These are phyloP conservation scores for Bothia castanella DNA, from an alignment of 1,284 basidiomycete species.

Conservation along the genomic window DNA sequence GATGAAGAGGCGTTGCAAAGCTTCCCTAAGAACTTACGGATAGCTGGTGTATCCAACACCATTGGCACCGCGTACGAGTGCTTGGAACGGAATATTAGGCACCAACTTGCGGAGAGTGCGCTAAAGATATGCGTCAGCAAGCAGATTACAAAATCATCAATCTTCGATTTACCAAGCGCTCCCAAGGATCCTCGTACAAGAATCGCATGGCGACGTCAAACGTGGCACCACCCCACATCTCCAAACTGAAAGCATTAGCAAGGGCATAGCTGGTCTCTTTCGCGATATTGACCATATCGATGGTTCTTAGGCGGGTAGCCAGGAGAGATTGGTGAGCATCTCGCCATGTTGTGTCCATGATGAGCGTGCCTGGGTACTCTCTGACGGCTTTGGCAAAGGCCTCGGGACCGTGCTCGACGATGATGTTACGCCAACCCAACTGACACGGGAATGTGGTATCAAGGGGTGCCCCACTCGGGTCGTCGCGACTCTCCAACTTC, in stretches of 20 bases:
- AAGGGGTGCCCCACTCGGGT: slow-evolving; percentile 69
- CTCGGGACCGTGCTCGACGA: slow-evolving; percentile 96
- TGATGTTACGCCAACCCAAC: slow-evolving; percentile 97
- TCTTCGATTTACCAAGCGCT: slow-evolving; percentile 69
- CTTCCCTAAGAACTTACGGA: slow-evolving; percentile 60
- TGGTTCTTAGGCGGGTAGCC: slow-evolving; percentile 93
- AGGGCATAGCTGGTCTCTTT: slow-evolving; percentile 96
- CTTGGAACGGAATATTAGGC: slow-evolving; percentile 98
- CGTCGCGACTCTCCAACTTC: slow-evolving; percentile 73
- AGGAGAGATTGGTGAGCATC: slow-evolving; percentile 98
- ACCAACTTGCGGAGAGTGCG: slow-evolving; percentile 93
- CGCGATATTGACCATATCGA: slow-evolving; percentile 98
- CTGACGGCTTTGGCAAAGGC: slow-evolving; percentile 98
- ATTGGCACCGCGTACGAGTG: slow-evolving; percentile 97
- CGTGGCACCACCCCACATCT: slow-evolving; percentile 99
- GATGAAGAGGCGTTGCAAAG: slow-evolving; percentile 10
- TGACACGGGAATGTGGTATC: slow-evolving; percentile 84
- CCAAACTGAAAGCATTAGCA: slow-evolving; percentile 93
- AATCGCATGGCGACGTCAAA: slow-evolving; percentile 99
- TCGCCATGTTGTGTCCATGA: slow-evolving; percentile 99
- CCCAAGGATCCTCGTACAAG: slow-evolving; percentile 99
- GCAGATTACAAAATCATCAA: not conserved
- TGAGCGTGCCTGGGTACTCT: slow-evolving; percentile 90
- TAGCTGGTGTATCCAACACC: slow-evolving; percentile 99
- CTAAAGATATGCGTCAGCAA: slow-evolving; percentile 36